A percentile compares a stretch with the other conserved stretches of the same genome.
These are phyloP conservation scores for Hemileccinum rubropunctum DNA, from an alignment of 768 basidiomycete species.

Conservation along the genomic window DNA sequence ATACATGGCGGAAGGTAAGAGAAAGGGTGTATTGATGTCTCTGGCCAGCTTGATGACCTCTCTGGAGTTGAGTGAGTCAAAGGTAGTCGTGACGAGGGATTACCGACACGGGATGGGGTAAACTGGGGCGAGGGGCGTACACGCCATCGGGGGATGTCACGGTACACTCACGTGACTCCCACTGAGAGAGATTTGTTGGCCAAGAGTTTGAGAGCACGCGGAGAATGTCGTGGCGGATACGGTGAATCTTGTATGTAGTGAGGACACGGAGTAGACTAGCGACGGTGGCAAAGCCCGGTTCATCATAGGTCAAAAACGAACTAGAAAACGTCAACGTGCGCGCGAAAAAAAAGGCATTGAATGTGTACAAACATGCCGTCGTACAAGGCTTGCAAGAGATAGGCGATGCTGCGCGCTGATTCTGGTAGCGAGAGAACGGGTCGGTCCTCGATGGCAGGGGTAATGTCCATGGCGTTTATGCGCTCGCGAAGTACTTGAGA, in stretches of 20 bases:
- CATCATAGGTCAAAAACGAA: slow-evolving; percentile 46
- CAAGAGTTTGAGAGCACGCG: slow-evolving; percentile 50
- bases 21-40: slow-evolving; percentile 49
- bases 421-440: slow-evolving; percentile 57
- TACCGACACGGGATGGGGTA: slow-evolving; percentile 71
- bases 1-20: slow-evolving; percentile 77
- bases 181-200: slow-evolving; percentile 60
- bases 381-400: slow-evolving; percentile 64
- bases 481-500: slow-evolving; percentile 48
- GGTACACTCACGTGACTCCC: slow-evolving; percentile 66
- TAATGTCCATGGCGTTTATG: slow-evolving; percentile 32
- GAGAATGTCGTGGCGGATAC: slow-evolving; percentile 56
- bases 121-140: slow-evolving; percentile 51
- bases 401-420: slow-evolving; percentile 50
- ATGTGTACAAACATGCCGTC: slow-evolving; percentile 62
- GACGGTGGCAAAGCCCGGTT: slow-evolving; percentile 48
- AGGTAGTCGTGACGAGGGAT: background rate
- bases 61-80: slow-evolving; percentile 33
- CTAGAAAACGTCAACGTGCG: slow-evolving; percentile 31
- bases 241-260: slow-evolving; percentile 60
- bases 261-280: slow-evolving; percentile 60
- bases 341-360: background rate
- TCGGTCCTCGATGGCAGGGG: slow-evolving; percentile 47
- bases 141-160: slow-evolving; percentile 47
- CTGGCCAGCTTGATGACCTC: slow-evolving; percentile 66